Conservation (phyloP, 1,284 basidiomycete species). For the Microbotryomycetes sp. region DNA sequence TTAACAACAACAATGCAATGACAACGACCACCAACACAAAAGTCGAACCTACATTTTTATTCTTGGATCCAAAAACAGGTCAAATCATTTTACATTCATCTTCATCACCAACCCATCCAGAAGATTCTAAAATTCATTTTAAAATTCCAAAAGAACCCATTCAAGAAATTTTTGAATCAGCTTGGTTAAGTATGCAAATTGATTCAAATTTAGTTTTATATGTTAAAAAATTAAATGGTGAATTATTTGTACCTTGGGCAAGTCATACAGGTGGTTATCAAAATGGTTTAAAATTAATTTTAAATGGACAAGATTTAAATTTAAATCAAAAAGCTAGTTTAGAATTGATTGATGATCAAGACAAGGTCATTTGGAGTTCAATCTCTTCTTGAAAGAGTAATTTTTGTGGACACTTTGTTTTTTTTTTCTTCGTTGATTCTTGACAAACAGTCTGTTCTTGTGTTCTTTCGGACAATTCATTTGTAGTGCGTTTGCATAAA, state of each 20-base stretch:
- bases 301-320: no score
- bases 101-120: constrained; percentile 17
- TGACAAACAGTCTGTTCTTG: no score
- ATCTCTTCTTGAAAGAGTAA: no score
- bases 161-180: background rate
- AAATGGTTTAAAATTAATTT: constrained; percentile 4
- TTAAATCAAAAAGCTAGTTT: constrained; percentile 18
- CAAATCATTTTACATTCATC: constrained; percentile 37
- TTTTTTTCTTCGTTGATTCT: no score
- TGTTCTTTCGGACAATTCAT: no score
- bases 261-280: constrained; percentile 28
- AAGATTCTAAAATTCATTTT: constrained; percentile 28
- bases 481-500: no score
- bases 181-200: constrained; percentile 24
- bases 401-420: no score
- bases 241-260: constrained; percentile 30
- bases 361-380: background rate
- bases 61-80: constrained; percentile 30
- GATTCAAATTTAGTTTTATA: constrained; percentile 37
- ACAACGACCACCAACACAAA: background rate
- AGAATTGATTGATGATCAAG: constrained; percentile 14
- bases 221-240: constrained; percentile 9
- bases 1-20: background rate
- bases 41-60: constrained; percentile 25
- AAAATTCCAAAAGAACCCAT: constrained; percentile 11